Conservation (phyloP, 2,329 filamentous ascomycete genomes). For the Nemania bipapillata region DNA sequence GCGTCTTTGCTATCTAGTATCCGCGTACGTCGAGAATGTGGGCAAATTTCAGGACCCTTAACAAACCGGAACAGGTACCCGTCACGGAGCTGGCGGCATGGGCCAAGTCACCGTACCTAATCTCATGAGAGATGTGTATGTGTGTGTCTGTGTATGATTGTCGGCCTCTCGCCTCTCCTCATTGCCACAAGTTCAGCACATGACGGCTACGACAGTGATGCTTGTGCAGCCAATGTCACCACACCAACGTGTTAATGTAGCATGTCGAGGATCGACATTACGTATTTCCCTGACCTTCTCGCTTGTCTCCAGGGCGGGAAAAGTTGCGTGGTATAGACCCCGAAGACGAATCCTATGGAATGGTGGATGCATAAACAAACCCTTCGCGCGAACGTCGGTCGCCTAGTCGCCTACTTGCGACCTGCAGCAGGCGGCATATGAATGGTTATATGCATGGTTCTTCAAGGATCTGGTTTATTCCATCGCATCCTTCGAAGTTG, state of each 20-base stretch:
- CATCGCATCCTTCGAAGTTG: not conserved
- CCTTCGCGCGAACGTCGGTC: not conserved
- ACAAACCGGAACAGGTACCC: not conserved
- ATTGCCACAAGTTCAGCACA: conserved; percentile 17
- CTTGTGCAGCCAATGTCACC: conserved; percentile 15
- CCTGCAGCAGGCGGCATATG: conserved; percentile 9
- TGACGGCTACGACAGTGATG: conserved; percentile 15
- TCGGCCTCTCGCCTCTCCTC: not conserved
- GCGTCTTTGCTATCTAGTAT: conserved; percentile 3
- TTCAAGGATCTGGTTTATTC: not conserved
- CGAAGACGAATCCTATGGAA: conserved; percentile 19
- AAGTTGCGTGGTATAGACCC: conserved; percentile 3
- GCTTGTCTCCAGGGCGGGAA: conserved; percentile 1
- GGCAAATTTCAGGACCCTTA: conserved; percentile 3
- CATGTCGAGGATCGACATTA: conserved; percentile 25
- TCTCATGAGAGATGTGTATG: conserved; percentile 5
- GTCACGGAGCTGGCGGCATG: not conserved
- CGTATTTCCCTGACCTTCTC: conserved; percentile 8
- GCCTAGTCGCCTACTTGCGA: conserved; percentile 7
- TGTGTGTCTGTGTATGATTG: not conserved
- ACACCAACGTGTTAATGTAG: conserved; percentile 20
- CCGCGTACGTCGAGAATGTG: not conserved
- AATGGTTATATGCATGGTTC: conserved; percentile 10
- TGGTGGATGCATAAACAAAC: conserved; percentile 5
- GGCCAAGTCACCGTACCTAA: not conserved